Conservation (phyloP, 371 early-diverging fungal genomes). For the Sporodiniella umbellata region DNA sequence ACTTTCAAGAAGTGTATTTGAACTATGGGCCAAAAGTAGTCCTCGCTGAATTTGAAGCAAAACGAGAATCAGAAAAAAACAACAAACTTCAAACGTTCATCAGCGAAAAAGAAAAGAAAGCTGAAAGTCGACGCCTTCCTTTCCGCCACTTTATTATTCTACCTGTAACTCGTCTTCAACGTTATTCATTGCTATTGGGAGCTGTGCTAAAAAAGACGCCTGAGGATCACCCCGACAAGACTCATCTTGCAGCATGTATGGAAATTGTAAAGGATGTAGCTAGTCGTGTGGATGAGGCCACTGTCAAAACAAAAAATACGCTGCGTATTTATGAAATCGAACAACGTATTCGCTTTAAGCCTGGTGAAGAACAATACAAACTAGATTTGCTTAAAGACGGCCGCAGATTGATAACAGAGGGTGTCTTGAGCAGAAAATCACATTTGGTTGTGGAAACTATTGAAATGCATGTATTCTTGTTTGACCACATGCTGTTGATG, state of each 20-base stretch:
- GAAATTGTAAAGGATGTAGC: slow-evolving; percentile 45
- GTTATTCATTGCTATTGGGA: slow-evolving; percentile 72
- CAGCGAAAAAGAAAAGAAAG: slow-evolving; percentile 57
- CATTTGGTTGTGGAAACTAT: slow-evolving; percentile 51
- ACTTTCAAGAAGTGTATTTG: slow-evolving; percentile 75
- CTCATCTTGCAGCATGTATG: slow-evolving; percentile 69
- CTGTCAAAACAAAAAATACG: slow-evolving; percentile 21
- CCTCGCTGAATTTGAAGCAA: slow-evolving; percentile 75
- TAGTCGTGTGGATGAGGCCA: slow-evolving; percentile 27
- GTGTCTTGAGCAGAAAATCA: slow-evolving; percentile 56
- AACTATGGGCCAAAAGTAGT: slow-evolving; percentile 84
- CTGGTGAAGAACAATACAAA: slow-evolving; percentile 47
- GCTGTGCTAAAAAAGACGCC: slow-evolving; percentile 83
- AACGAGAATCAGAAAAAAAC: slow-evolving; percentile 67
- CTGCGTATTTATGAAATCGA: slow-evolving; percentile 33
- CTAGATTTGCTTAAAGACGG: slow-evolving; percentile 66
- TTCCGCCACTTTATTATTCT: slow-evolving; percentile 49
- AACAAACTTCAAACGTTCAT: slow-evolving; percentile 68
- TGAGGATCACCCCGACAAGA: slow-evolving; percentile 73
- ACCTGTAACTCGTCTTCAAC: slow-evolving; percentile 86
- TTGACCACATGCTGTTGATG: slow-evolving; percentile 82
- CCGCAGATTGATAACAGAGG: slow-evolving; percentile 70
- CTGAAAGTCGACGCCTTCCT: slow-evolving; percentile 47
- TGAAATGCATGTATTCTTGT: slow-evolving; percentile 71
- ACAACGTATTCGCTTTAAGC: slow-evolving; percentile 38